These are phyloP conservation scores for Monosporascus sp. DNA, from an alignment of 2,329 filamentous ascomycete species.

Conservation along the genomic window DNA sequence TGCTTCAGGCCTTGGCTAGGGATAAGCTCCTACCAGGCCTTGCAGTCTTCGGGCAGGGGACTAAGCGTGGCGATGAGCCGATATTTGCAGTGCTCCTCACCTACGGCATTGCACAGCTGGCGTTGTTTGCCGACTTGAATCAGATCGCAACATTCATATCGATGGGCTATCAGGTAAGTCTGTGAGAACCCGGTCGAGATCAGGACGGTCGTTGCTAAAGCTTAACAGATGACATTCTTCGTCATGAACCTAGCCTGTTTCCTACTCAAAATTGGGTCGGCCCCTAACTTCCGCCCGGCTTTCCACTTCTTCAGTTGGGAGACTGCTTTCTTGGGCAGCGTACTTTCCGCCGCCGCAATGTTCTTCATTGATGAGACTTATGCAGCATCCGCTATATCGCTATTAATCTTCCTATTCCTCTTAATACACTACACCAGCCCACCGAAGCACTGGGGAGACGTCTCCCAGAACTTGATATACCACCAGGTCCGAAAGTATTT, in stretches of 20 bases:
- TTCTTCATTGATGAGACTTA: conserved; percentile 85
- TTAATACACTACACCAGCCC: conserved; percentile 82
- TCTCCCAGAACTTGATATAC: conserved; percentile 85
- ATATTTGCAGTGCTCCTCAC: conserved; percentile 72
- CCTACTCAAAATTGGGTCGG: conserved; percentile 77
- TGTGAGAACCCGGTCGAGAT: background rate
- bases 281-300: conserved; percentile 81
- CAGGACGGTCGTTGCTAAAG: conserved; percentile 8
- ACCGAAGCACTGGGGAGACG: conserved; percentile 85
- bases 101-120: conserved; percentile 69
- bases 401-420: conserved; percentile 72
- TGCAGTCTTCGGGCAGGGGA: conserved; percentile 68
- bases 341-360: conserved; percentile 78
- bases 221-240: conserved; percentile 73
- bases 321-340: conserved; percentile 67
- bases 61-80: conserved; percentile 67
- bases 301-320: conserved; percentile 89
- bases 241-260: conserved; percentile 87
- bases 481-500: conserved; percentile 82
- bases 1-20: conserved; percentile 75
- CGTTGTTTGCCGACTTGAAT: conserved; percentile 78
- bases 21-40: conserved; percentile 76
- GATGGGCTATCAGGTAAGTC: conserved; percentile 71
- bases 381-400: conserved; percentile 66
- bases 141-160: conserved; percentile 86